Conservation (phyloP, 2,329 filamentous ascomycete genomes). For the Colletotrichum somersetense region DNA sequence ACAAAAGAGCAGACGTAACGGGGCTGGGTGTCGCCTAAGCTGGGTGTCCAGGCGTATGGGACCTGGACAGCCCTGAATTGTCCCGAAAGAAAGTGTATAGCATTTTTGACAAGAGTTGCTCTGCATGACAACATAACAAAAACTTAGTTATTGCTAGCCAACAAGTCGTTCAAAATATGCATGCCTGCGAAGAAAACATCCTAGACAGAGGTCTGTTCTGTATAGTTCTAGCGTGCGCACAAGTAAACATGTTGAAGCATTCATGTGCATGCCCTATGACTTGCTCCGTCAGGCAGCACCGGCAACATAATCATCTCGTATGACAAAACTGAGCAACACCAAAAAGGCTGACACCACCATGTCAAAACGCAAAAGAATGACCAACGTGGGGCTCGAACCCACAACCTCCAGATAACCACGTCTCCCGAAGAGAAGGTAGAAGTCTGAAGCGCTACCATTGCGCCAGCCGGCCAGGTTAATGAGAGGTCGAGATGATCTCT, state of each 20-base stretch:
- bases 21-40: background rate
- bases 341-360: background rate
- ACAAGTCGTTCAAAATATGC: background rate
- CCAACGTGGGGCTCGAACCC: conserved; percentile 41
- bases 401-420: conserved; percentile 34
- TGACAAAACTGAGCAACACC: background rate
- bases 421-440: background rate
- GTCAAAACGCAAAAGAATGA: conserved; percentile 25
- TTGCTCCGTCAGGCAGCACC: background rate
- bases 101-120: background rate
- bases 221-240: background rate
- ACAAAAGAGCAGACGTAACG: background rate
- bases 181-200: background rate
- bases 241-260: background rate
- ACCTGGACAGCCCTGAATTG: no score
- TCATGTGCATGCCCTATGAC: no score
- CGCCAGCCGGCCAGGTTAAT: conserved; percentile 32
- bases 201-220: background rate
- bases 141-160: background rate
- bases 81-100: background rate
- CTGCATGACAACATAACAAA: background rate
- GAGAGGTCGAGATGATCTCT: background rate
- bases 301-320: background rate
- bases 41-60: no score
- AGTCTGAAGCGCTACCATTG: conserved; percentile 42